Percentiles rank a stretch among this genome's conserved stretches.
phyloP scores from a whole-genome alignment of 2,329 filamentous ascomycete genomes.

The Alternaria atra region DNA sequence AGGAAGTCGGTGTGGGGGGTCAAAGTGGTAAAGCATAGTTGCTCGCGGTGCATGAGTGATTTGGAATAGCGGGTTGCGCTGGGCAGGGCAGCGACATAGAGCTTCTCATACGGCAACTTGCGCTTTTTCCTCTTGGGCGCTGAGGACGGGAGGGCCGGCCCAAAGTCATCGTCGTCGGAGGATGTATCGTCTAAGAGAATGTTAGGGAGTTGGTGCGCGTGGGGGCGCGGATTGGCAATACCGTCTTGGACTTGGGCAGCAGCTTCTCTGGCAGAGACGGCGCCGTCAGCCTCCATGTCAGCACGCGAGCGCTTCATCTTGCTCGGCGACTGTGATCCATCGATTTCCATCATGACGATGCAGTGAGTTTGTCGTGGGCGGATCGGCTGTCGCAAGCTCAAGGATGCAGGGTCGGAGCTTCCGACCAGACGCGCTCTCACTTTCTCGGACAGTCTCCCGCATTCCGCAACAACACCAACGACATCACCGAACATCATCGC shows the following conservation, averaged over 20 bases:
- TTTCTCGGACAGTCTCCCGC: background rate
- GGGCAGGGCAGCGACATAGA: slow-evolving; percentile 92
- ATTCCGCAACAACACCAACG: background rate
- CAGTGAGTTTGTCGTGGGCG: slow-evolving; percentile 3
- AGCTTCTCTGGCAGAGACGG: slow-evolving; percentile 12
- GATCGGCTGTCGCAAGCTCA: background rate
- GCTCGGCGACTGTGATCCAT: slow-evolving; percentile 36
- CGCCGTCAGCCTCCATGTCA: slow-evolving; percentile 36
- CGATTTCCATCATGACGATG: background rate
- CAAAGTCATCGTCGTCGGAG: slow-evolving; percentile 88
- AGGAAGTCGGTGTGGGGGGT: slow-evolving; percentile 94
- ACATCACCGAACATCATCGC: background rate
- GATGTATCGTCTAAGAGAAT: slow-evolving; percentile 46
- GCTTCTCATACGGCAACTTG: slow-evolving; percentile 90
- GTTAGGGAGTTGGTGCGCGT: slow-evolving; percentile 18
- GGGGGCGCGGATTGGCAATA: slow-evolving; percentile 8
- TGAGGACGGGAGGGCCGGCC: slow-evolving; percentile 84
- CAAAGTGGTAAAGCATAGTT: slow-evolving; percentile 85
- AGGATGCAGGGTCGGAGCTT: background rate
- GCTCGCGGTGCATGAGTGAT: slow-evolving; percentile 98
- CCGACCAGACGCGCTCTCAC: background rate
- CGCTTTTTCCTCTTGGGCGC: slow-evolving; percentile 88
- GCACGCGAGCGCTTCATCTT: slow-evolving; percentile 36
- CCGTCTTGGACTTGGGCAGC: slow-evolving; percentile 23
- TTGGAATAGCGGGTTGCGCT: slow-evolving; percentile 82